phyloP scores from a whole-genome alignment of 208 protist species.

The Leishmania lainsoni region DNA sequence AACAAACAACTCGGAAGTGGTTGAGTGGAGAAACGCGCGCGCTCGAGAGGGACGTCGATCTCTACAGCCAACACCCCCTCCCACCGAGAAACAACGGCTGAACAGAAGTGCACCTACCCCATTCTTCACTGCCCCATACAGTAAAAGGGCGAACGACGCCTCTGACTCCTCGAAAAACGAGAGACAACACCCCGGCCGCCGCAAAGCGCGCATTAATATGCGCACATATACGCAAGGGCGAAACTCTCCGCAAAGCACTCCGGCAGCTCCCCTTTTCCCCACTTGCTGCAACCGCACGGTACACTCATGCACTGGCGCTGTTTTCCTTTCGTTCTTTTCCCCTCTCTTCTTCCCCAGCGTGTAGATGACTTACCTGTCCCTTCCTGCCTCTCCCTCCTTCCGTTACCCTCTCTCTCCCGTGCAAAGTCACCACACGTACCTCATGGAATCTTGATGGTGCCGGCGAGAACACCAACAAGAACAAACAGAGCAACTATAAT shows the following conservation, averaged over 20 bases:
- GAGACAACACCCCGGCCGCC: not conserved
- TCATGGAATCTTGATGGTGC: conserved; percentile 11
- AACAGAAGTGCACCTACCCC: not conserved
- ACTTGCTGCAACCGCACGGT: not conserved
- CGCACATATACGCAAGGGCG: not conserved
- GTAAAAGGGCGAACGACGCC: not conserved
- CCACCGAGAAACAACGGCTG: not conserved
- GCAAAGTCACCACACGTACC: not conserved
- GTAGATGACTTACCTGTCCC: not conserved
- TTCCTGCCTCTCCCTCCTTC: not conserved
- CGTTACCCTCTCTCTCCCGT: no score
- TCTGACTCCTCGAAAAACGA: not conserved
- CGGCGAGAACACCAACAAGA: conserved; percentile 44
- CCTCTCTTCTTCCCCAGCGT: not conserved
- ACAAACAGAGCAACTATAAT: conserved; percentile 60
- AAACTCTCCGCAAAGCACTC: not conserved
- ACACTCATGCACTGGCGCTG: not conserved
- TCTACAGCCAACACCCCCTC: not conserved
- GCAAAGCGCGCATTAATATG: not conserved
- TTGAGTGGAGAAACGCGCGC: not conserved
- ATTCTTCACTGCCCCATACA: not conserved
- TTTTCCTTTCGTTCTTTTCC: not conserved
- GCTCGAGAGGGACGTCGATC: not conserved
- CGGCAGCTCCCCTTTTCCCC: not conserved
- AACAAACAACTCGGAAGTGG: not conserved